These are phyloP conservation scores for Lachnellula cervina DNA, from an alignment of 2,329 filamentous ascomycete species.

Conservation along the genomic window DNA sequence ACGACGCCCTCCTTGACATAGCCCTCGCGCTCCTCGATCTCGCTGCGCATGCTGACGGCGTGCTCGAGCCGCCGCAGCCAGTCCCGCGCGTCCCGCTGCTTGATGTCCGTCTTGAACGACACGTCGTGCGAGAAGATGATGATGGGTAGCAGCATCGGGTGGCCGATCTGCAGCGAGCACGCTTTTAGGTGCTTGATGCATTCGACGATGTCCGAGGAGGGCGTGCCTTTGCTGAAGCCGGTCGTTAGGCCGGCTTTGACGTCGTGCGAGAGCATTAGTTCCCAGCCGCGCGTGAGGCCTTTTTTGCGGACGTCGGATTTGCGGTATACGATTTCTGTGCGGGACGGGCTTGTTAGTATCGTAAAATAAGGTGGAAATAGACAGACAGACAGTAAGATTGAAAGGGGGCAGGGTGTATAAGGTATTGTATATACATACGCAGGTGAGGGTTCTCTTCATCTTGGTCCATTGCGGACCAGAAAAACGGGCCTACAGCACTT, in stretches of 20 bases:
- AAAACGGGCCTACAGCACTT: constrained; percentile 57
- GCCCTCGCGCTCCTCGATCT: constrained; percentile 38
- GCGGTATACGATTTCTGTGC: constrained; percentile 53
- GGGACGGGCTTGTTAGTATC: neutral
- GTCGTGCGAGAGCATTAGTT: constrained; percentile 56
- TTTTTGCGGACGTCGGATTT: constrained; percentile 64
- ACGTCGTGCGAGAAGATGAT: constrained; percentile 57
- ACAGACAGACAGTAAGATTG: no score
- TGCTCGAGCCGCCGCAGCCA: constrained; percentile 58
- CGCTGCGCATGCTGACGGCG: constrained; percentile 50
- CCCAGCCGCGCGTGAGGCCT: constrained; percentile 59
- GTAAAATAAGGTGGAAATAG: no score
- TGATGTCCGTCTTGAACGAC: constrained; percentile 50
- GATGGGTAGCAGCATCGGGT: constrained; percentile 54
- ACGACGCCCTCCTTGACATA: constrained; percentile 49
- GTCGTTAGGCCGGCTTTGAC: constrained; percentile 52
- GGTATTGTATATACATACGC: constrained; percentile 39
- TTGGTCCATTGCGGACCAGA: constrained; percentile 53
- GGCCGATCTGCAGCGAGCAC: constrained; percentile 46
- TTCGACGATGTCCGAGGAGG: constrained; percentile 48
- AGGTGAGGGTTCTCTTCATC: constrained; percentile 52
- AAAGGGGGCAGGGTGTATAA: neutral
- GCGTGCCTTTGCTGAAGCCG: constrained; percentile 58
- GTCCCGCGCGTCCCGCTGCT: constrained; percentile 58
- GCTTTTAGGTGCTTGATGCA: constrained; percentile 46